Conservation (phyloP, 1,284 basidiomycete species). For the Mycosarcoma maydis region DNA sequence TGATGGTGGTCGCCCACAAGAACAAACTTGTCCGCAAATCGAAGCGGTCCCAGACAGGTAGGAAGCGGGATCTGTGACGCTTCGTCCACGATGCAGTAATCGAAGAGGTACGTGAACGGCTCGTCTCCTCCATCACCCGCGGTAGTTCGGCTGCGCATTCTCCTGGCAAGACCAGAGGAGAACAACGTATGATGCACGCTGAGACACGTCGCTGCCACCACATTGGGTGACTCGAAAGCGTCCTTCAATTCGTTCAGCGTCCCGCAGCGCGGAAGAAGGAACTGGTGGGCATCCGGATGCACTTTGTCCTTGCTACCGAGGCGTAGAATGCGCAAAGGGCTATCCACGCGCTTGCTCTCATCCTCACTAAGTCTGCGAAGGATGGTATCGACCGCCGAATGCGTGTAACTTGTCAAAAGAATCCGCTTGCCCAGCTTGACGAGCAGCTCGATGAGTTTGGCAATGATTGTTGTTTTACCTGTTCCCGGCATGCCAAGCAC, state of each 20-base stretch:
- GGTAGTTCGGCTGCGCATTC: conserved; percentile 58
- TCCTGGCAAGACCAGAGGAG: conserved; percentile 70
- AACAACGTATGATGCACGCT: conserved; percentile 91
- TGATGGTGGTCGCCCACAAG: conserved; percentile 98
- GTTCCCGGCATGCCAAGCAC: conserved; percentile 98
- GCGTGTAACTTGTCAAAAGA: conserved; percentile 89
- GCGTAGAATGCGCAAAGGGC: conserved; percentile 73
- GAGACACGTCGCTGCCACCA: conserved; percentile 94
- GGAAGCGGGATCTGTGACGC: conserved; percentile 97
- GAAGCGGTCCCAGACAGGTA: conserved; percentile 89
- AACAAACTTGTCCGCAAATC: conserved; percentile 88
- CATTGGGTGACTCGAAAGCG: conserved; percentile 83
- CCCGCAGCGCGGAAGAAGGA: conserved; percentile 73
- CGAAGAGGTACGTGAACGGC: conserved; percentile 74
- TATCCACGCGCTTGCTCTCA: conserved; percentile 52
- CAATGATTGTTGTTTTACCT: conserved; percentile 95
- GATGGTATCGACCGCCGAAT: conserved; percentile 97
- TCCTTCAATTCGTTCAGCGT: conserved; percentile 72
- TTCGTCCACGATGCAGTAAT: conserved; percentile 98
- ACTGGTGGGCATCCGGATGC: conserved; percentile 70
- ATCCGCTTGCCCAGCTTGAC: conserved; percentile 85
- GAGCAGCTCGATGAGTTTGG: conserved; percentile 82
- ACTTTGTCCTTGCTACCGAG: conserved; percentile 93
- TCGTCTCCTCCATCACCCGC: not conserved
- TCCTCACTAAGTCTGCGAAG: conserved; percentile 77